Conservation (phyloP, 257 asterid genomes). For the Dorcoceras hygrometricum region DNA sequence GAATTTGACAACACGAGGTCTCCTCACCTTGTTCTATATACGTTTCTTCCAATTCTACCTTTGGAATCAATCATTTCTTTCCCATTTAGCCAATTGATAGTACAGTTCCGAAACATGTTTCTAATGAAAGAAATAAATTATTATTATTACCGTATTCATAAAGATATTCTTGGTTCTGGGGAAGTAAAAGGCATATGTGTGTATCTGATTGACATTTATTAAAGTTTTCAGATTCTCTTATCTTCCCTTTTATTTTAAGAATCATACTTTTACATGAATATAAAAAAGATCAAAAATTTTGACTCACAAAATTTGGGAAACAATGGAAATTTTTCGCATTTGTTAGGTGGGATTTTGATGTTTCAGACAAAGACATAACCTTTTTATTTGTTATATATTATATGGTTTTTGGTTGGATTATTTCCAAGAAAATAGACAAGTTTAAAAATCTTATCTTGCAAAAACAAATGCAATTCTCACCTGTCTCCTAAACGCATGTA, state of each 20-base stretch:
- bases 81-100: slow-evolving; percentile 39
- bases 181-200: slow-evolving; percentile 40
- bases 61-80: slow-evolving; percentile 44
- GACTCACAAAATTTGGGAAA: background rate
- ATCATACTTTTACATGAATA: too few species aligned
- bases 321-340: background rate
- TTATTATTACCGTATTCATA: slow-evolving; percentile 22
- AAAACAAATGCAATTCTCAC: slow-evolving; percentile 30
- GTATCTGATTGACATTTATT: slow-evolving; percentile 36
- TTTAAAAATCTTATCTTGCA: slow-evolving; percentile 1
- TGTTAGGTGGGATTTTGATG: slow-evolving; percentile 7
- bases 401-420: background rate
- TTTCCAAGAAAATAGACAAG: background rate
- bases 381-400: background rate
- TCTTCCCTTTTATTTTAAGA: slow-evolving; percentile 13
- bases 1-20: slow-evolving; percentile 49
- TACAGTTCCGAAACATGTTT: slow-evolving; percentile 20
- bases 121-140: slow-evolving; percentile 17
- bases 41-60: slow-evolving; percentile 25
- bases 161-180: slow-evolving; percentile 48
- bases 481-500: slow-evolving; percentile 37
- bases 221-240: slow-evolving; percentile 61
- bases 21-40: slow-evolving; percentile 35
- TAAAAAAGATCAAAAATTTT: too few species aligned
- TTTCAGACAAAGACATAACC: background rate